Conservation (phyloP, 129 eudicot species). For the Tagetes erecta region DNA sequence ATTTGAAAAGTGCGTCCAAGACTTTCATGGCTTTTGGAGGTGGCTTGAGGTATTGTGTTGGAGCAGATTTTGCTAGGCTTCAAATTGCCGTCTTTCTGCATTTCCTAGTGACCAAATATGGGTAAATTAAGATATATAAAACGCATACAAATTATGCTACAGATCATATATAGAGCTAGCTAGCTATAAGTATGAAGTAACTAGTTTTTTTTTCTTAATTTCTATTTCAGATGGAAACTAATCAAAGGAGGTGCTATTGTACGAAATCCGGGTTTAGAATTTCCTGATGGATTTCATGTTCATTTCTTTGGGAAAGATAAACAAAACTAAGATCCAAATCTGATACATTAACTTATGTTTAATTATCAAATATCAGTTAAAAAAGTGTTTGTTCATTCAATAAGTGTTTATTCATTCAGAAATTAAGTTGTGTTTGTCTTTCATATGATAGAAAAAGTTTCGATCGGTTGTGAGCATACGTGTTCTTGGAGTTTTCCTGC, state of each 20-base stretch:
- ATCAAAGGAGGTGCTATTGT: conserved; percentile 70
- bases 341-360: background rate
- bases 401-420: no score
- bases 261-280: conserved; percentile 76
- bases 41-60: conserved; percentile 86
- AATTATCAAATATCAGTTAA: background rate
- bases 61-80: conserved; percentile 76
- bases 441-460: background rate
- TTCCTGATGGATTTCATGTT: conserved; percentile 74
- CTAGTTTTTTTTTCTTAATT: no score
- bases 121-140: conserved; percentile 34
- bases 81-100: conserved; percentile 83
- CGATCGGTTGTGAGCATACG: no score
- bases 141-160: background rate
- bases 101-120: conserved; percentile 68
- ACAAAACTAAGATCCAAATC: conserved; percentile 7
- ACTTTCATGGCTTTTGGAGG: conserved; percentile 96
- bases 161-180: no score
- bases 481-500: no score
- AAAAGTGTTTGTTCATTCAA: background rate
- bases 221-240: conserved; percentile 48
- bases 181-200: no score
- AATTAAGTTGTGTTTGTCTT: background rate
- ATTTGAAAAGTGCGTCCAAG: conserved; percentile 56
- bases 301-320: conserved; percentile 29